Conservation (phyloP, 176 grass and related monocot species). For the Oryza officinalis region DNA sequence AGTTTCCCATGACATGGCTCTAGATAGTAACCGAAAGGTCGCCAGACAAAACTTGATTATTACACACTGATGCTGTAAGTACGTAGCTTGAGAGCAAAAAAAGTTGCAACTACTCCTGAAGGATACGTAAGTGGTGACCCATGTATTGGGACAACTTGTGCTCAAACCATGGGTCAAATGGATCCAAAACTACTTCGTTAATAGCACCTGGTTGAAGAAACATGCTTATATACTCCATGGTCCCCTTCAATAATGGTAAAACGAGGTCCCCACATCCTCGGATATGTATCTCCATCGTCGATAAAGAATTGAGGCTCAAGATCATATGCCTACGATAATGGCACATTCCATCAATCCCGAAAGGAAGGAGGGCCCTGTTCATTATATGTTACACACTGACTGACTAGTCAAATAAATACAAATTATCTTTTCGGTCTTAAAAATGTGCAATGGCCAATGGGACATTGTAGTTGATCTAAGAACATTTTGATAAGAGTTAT, state of each 20-base stretch:
- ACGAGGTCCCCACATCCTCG: background rate
- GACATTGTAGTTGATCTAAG: background rate
- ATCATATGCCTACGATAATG: slow-evolving; percentile 38
- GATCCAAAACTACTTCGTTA: background rate
- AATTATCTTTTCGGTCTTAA: background rate
- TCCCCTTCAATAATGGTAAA: slow-evolving; percentile 35
- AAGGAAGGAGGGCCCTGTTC: background rate
- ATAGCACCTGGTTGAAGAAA: slow-evolving; percentile 1
- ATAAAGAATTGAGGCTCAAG: slow-evolving; percentile 20
- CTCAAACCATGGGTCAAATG: background rate
- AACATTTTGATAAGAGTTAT: background rate
- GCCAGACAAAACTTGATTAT: background rate
- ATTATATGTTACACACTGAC: background rate
- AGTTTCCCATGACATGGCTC: background rate
- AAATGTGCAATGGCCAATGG: background rate
- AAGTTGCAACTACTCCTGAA: background rate
- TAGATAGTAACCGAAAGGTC: background rate
- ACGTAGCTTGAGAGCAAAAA: background rate
- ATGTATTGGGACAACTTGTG: background rate
- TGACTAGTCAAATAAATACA: background rate
- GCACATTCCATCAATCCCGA: slow-evolving; percentile 19
- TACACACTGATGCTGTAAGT: background rate
- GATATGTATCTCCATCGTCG: background rate
- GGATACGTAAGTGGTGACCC: background rate
- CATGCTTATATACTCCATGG: slow-evolving; percentile 4